These are phyloP conservation scores for Tilletia walkeri DNA, from an alignment of 1,284 basidiomycete species.

Conservation along the genomic window DNA sequence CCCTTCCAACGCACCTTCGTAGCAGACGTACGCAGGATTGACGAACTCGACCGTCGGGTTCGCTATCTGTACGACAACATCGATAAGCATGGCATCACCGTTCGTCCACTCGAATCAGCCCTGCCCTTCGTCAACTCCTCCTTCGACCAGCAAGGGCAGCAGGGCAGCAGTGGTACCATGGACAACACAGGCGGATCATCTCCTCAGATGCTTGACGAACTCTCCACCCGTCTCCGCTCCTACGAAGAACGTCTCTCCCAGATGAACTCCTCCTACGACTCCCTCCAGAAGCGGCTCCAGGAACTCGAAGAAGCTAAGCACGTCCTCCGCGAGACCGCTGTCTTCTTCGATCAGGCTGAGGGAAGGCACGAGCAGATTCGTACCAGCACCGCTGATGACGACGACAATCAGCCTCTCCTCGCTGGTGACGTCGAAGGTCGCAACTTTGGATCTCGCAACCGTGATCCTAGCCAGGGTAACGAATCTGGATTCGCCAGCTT, in stretches of 20 bases:
- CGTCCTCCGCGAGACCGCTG: slow-evolving; percentile 90
- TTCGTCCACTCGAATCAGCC: slow-evolving; percentile 60
- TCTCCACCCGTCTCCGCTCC: slow-evolving; percentile 81
- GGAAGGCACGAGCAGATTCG: slow-evolving; percentile 75
- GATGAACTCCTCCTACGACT: slow-evolving; percentile 93
- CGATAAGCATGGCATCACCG: slow-evolving; percentile 73
- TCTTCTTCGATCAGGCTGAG: slow-evolving; percentile 92
- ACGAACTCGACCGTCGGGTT: slow-evolving; percentile 91
- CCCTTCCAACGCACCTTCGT: slow-evolving; percentile 98
- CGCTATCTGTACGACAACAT: slow-evolving; percentile 87
- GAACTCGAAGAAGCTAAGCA: slow-evolving; percentile 86
- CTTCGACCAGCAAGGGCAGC: slow-evolving; percentile 53
- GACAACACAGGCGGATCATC: background rate
- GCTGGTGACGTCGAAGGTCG: slow-evolving; percentile 73
- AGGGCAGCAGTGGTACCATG: slow-evolving; percentile 14
- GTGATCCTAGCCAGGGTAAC: slow-evolving; percentile 45
- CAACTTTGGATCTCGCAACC: slow-evolving; percentile 42
- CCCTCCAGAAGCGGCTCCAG: slow-evolving; percentile 77
- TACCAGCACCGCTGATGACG: slow-evolving; percentile 74
- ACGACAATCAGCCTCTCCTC: slow-evolving; percentile 80
- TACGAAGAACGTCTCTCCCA: slow-evolving; percentile 80
- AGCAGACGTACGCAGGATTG: slow-evolving; percentile 86
- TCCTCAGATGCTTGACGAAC: slow-evolving; percentile 88
- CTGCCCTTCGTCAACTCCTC: slow-evolving; percentile 45
- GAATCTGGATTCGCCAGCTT: slow-evolving; percentile 60